Percentiles rank a stretch among this genome's conserved stretches.
Conservation (phyloP, 768 basidiomycete genomes). For the Mycena rebaudengoi region DNA sequence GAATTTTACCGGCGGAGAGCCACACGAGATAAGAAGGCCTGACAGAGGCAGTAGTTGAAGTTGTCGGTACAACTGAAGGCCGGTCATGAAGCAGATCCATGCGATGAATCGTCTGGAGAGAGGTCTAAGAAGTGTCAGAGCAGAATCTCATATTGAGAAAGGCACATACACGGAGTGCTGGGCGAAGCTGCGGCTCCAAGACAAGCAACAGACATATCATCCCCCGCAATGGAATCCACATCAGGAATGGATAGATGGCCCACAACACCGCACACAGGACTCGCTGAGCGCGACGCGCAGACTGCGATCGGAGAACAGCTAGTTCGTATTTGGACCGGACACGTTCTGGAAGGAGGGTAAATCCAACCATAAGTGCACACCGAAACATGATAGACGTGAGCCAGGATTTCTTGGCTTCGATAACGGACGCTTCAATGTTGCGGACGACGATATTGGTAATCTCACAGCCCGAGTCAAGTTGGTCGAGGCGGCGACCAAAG, state of each 20-base stretch:
- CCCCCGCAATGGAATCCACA: background rate
- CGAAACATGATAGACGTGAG: background rate
- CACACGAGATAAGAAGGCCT: too few relatives aligned
- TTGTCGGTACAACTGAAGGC: too few relatives aligned
- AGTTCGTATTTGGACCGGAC: background rate
- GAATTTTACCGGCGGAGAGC: too few relatives aligned
- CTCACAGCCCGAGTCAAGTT: background rate
- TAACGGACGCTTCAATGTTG: background rate
- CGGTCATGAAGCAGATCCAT: too few relatives aligned
- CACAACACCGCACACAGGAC: background rate
- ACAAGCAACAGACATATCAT: background rate
- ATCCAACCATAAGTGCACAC: slow-evolving; percentile 2
- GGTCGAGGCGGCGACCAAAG: background rate
- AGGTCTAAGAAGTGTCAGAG: too few relatives aligned
- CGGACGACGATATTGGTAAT: background rate
- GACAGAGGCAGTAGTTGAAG: too few relatives aligned
- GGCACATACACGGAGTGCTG: too few relatives aligned
- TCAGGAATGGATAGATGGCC: background rate
- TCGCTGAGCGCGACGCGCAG: too few relatives aligned
- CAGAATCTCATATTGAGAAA: too few relatives aligned
- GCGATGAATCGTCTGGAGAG: too few relatives aligned
- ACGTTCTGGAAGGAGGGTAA: background rate
- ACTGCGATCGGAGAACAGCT: background rate
- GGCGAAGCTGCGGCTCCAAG: background rate
- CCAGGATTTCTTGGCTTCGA: background rate